These are phyloP conservation scores for Pythium biforme DNA, from an alignment of 352 stramenopile species.

Conservation along the genomic window DNA sequence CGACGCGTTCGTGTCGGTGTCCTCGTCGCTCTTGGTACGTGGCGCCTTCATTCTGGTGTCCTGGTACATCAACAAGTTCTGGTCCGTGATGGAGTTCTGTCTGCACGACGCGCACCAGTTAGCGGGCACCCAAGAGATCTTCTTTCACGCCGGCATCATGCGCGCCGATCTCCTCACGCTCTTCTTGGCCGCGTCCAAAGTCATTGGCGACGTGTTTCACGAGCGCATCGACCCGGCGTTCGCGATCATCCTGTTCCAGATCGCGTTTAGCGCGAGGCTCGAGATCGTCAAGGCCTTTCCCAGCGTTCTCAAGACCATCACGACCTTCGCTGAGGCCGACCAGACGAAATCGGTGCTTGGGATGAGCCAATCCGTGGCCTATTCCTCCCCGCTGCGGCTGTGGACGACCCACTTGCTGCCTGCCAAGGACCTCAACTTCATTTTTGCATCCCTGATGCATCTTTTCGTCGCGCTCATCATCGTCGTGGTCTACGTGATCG, in stretches of 20 bases:
- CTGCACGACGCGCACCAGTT: conserved; percentile 19
- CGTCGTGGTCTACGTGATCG: conserved; percentile 9
- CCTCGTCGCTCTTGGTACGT: conserved; percentile 33
- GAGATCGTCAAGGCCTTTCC: neutral
- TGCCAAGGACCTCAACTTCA: neutral
- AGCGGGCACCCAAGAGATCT: neutral
- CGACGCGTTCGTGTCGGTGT: conserved; percentile 23
- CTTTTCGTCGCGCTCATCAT: conserved; percentile 7
- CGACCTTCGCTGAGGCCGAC: conserved; percentile 2
- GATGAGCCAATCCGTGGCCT: conserved; percentile 11
- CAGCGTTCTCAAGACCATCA: conserved; percentile 20
- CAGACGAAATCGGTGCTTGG: neutral
- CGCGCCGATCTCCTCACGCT: conserved; percentile 35
- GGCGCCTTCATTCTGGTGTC: conserved; percentile 36
- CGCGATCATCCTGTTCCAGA: conserved; percentile 12
- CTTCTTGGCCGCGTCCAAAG: conserved; percentile 25
- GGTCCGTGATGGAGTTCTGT: conserved; percentile 39
- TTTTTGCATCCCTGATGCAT: conserved; percentile 5
- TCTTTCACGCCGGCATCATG: neutral
- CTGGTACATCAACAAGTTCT: conserved; percentile 45
- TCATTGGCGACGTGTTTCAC: conserved; percentile 2
- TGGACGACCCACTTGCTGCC: conserved; percentile 20
- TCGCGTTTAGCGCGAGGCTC: neutral
- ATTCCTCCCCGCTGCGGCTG: conserved; percentile 27
- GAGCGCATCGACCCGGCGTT: conserved; percentile 16